Conservation (phyloP, 768 basidiomycete species). For the Epithele typhae region DNA sequence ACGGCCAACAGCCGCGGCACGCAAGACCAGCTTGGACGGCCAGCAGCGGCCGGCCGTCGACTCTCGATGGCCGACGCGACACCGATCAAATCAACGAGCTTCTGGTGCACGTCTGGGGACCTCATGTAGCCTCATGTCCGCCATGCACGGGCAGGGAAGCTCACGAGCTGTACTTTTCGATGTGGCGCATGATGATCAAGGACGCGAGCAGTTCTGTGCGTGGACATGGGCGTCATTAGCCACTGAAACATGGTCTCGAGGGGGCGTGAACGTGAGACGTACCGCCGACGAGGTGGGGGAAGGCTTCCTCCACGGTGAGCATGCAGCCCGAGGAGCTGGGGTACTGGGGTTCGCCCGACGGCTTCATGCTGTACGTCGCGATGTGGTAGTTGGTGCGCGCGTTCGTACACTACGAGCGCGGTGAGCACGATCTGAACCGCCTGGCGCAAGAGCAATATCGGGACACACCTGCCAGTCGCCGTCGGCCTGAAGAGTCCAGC, state of each 20-base stretch:
- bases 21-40: too few relatives aligned
- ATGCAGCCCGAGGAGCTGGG: conserved; percentile 53
- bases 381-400: conserved; percentile 41
- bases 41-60: too few relatives aligned
- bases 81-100: too few relatives aligned
- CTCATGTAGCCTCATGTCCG: not conserved
- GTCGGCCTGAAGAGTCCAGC: conserved; percentile 50
- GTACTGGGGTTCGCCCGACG: conserved; percentile 52
- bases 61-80: too few relatives aligned
- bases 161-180: conserved; percentile 42
- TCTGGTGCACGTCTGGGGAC: not conserved
- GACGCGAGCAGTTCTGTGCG: conserved; percentile 56
- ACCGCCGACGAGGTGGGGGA: conserved; percentile 54
- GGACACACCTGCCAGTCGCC: conserved; percentile 63
- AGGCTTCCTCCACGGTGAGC: conserved; percentile 60
- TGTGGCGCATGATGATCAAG: conserved; percentile 61
- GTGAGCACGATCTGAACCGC: not conserved
- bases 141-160: not conserved
- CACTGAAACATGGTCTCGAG: not conserved
- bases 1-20: too few relatives aligned
- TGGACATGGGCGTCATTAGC: conserved; percentile 4
- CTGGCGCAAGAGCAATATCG: not conserved
- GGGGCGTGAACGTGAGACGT: conserved; percentile 17
- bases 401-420: conserved; percentile 47
- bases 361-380: conserved; percentile 57